These are phyloP conservation scores for Fusarium multiceps DNA, from an alignment of 2,329 filamentous ascomycete species.

Conservation along the genomic window DNA sequence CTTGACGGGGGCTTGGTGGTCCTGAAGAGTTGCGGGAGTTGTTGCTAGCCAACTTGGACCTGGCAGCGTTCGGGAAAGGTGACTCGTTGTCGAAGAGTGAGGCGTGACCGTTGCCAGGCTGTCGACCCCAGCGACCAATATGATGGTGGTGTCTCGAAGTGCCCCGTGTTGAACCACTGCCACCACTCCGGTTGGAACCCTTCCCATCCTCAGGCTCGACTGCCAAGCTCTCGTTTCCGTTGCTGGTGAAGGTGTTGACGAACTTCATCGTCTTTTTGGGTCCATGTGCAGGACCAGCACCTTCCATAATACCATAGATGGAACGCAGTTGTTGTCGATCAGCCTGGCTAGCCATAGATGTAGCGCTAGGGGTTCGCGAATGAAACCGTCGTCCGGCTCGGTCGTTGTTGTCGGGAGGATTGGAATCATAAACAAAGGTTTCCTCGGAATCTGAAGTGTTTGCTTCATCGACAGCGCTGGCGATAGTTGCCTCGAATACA, in stretches of 20 bases:
- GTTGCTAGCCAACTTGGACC: constrained; percentile 69
- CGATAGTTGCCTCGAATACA: constrained; percentile 97
- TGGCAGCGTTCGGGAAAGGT: constrained; percentile 76
- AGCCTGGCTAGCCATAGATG: constrained; percentile 80
- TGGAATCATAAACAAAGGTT: constrained; percentile 99
- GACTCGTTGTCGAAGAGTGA: constrained; percentile 82
- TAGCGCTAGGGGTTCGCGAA: constrained; percentile 93
- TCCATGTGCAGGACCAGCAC: constrained; percentile 55
- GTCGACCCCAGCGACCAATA: constrained; percentile 78
- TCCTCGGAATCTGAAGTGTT: constrained; percentile 98
- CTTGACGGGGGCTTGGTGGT: constrained; percentile 75
- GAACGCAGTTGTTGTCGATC: constrained; percentile 70
- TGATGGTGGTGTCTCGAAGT: constrained; percentile 81
- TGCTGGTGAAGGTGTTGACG: constrained; percentile 79
- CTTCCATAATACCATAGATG: constrained; percentile 76
- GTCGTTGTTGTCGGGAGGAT: constrained; percentile 77
- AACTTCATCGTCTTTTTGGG: constrained; percentile 96
- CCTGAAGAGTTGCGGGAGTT: constrained; percentile 71
- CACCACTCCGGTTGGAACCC: constrained; percentile 67
- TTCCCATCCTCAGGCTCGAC: constrained; percentile 75
- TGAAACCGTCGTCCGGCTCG: constrained; percentile 79
- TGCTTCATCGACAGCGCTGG: constrained; percentile 93
- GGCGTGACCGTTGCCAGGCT: constrained; percentile 72
- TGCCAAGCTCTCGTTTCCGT: constrained; percentile 61
- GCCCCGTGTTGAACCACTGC: constrained; percentile 70